phyloP scores from a whole-genome alignment of 345 rosid species.

The Rhodomyrtus tomentosa region DNA sequence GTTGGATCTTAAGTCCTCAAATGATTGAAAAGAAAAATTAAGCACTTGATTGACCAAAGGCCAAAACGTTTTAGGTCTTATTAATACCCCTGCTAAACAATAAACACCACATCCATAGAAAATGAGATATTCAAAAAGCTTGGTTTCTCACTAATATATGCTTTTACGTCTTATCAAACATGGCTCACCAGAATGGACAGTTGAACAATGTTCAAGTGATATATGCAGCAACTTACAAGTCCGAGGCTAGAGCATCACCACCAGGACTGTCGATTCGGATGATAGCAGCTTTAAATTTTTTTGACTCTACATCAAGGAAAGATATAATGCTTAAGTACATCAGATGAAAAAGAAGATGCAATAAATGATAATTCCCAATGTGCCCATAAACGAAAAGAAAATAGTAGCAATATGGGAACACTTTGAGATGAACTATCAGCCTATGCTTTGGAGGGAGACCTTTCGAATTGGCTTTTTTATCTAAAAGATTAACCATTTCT shows the following conservation, averaged over 20 bases:
- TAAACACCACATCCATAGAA: neutral
- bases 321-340: neutral
- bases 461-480: neutral
- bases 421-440: neutral
- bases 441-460: neutral
- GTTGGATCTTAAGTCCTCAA: neutral
- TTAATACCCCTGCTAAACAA: neutral
- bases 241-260: slow-evolving; percentile 98
- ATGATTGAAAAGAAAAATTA: neutral
- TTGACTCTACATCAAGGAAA: slow-evolving; percentile 39
- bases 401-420: neutral
- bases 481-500: neutral
- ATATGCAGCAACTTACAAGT: slow-evolving; percentile 64
- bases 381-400: neutral
- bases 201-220: neutral
- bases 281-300: slow-evolving; percentile 76
- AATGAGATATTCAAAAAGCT: neutral
- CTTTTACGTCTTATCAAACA: neutral
- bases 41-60: neutral
- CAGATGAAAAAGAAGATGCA: neutral
- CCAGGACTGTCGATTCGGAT: slow-evolving; percentile 96
- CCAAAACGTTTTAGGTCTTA: neutral
- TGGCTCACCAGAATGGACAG: neutral
- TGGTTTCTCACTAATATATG: neutral
- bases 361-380: neutral